A percentile compares a stretch with the other conserved stretches of the same genome.
Evolutionary conservation across 2,329 filamentous ascomycete species (phyloP).

Genomic region (Colletotrichum noveboracense): DNA sequence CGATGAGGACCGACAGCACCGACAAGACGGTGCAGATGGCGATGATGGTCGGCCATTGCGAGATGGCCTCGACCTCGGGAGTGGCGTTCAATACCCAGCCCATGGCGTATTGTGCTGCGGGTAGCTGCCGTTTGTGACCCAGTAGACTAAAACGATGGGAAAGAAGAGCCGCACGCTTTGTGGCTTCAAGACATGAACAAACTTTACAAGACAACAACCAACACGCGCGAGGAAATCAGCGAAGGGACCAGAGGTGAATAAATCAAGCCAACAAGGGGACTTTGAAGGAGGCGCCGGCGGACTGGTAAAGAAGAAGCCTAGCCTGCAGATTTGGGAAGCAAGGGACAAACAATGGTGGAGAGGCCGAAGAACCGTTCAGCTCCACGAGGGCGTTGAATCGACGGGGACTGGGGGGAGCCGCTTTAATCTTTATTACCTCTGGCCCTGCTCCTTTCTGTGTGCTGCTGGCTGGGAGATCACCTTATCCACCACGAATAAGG

Average conservation of each 20-base stretch:
- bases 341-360: not conserved
- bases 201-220: not conserved
- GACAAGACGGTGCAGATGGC: slow-evolving; percentile 52
- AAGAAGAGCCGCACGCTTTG: not conserved
- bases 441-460: not conserved
- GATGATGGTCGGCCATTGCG: slow-evolving; percentile 54
- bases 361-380: not conserved
- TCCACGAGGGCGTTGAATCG: not conserved
- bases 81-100: slow-evolving; percentile 56
- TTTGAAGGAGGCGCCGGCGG: not conserved
- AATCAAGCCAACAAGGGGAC: not conserved
- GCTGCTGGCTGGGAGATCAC: not conserved
- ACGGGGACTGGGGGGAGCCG: not conserved
- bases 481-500: not conserved
- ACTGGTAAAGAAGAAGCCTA: not conserved
- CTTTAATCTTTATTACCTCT: not conserved
- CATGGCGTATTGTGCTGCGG: slow-evolving; percentile 36
- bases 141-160: not conserved
- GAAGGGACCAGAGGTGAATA: not conserved
- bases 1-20: slow-evolving; percentile 44
- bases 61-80: slow-evolving; percentile 48
- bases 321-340: not conserved
- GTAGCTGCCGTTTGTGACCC: not conserved
- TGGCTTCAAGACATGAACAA: not conserved
- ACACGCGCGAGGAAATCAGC: not conserved